phyloP scores from a whole-genome alignment of 2,329 filamentous ascomycete species.

The Diaporthe sp. region DNA sequence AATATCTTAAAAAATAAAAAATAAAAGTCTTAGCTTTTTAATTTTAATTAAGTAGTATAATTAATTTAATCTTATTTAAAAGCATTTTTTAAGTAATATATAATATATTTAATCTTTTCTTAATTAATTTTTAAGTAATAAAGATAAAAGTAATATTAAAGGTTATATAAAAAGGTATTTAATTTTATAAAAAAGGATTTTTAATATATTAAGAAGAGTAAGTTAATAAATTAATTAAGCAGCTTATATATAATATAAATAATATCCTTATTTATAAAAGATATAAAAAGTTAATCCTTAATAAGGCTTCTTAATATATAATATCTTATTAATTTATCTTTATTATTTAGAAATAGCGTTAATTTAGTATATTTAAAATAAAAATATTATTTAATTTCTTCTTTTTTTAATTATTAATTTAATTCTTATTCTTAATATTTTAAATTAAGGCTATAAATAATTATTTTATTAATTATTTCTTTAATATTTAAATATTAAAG shows the following conservation, averaged over 20 bases:
- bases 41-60: neutral
- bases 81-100: neutral
- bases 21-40: neutral
- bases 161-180: no score
- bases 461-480: no score
- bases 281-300: no score
- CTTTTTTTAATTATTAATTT: no score
- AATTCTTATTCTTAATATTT: no score
- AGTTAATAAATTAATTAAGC: neutral
- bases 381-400: no score
- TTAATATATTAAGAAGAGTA: neutral
- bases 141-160: neutral
- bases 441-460: no score
- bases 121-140: neutral
- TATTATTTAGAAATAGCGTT: neutral
- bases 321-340: no score
- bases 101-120: neutral
- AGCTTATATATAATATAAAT: neutral
- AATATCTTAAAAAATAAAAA: neutral
- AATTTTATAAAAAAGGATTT: no score
- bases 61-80: neutral
- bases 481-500: no score
- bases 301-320: neutral
- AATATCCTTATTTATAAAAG: neutral
- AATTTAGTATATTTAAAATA: neutral